A percentile compares a stretch with the other conserved stretches of the same genome.
Evolutionary conservation across 371 early-diverging fungal species (phyloP).

Genomic region (Mortierella sp.): DNA sequence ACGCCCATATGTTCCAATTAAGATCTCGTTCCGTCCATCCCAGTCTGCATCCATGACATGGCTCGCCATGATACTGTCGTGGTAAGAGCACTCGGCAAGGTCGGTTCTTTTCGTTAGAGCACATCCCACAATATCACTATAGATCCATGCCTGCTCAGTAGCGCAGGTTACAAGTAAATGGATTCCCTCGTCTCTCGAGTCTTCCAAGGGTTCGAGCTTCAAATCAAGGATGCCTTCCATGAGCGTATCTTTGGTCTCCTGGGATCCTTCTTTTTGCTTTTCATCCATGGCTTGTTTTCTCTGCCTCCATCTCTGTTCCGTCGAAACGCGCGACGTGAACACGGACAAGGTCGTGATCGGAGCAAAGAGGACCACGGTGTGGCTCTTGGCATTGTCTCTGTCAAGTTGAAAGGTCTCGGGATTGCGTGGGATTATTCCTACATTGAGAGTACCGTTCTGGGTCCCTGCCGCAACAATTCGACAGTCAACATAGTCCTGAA

Average conservation of each 20-base stretch:
- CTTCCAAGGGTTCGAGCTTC: slow-evolving; percentile 25
- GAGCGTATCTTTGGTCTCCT: background rate
- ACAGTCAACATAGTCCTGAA: slow-evolving; percentile 58
- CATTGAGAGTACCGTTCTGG: slow-evolving; percentile 66
- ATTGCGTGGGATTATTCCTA: slow-evolving; percentile 62
- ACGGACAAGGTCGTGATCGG: slow-evolving; percentile 37
- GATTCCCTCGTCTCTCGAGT: slow-evolving; percentile 39
- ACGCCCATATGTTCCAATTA: slow-evolving; percentile 80
- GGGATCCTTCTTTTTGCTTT: no score
- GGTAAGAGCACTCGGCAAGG: slow-evolving; percentile 65
- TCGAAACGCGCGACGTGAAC: slow-evolving; percentile 34
- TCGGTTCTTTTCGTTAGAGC: slow-evolving; percentile 57
- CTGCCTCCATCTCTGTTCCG: slow-evolving; percentile 7
- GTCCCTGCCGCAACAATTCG: slow-evolving; percentile 70
- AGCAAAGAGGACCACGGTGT: slow-evolving; percentile 42
- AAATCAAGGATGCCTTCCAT: slow-evolving; percentile 25
- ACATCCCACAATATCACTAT: slow-evolving; percentile 58
- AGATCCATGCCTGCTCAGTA: slow-evolving; percentile 69
- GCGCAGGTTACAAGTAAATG: slow-evolving; percentile 72
- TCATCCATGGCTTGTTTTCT: background rate
- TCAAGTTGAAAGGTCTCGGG: slow-evolving; percentile 51
- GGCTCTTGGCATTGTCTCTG: slow-evolving; percentile 19
- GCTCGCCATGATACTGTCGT: slow-evolving; percentile 74
- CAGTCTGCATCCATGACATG: slow-evolving; percentile 82
- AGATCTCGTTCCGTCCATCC: slow-evolving; percentile 75